Evolutionary conservation across 345 rosid species (phyloP), one percentile per base, ranked within the genome.

Genomic region (Salix koriyanagi): DNA sequence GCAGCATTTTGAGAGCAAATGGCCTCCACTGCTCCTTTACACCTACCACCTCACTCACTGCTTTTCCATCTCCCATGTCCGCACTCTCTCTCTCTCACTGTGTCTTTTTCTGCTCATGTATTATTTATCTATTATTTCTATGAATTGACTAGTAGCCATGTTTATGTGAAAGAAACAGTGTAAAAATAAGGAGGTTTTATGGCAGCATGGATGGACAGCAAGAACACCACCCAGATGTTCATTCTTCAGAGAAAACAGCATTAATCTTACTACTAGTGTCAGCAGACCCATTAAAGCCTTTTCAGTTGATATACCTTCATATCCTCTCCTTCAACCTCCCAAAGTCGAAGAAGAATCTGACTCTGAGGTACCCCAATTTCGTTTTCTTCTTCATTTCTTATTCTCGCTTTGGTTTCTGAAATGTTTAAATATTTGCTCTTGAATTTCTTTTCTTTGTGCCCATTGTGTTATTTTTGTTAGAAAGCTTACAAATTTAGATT

Each of bases 321-420:
- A 90, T 75, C 97, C 98, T 66, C 88, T 94, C 74, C 85, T 91
- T 79, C 88, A 83, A 34, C 76, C 95, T 79, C 86, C 88, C 44
- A 75, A 80, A 74, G 58, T 78, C 3, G 88, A 87, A 14, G 90
- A 90, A 18, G 88, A 90, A 67, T 79, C 89, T 46, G 65, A 85
- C 1, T 81, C 92, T 26, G 87, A 86, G 79, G 90, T 85, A 79
- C 81, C 10, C 2, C 15, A 21, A 2, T 30, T 39, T 14, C 4
- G 2, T 8, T 13, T 12, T 61, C 37, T 16, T 62, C 25, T 7
- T 23, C 19, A 9, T 71, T n/a, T 75, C 16, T 9, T 9, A 6
- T 34, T 58, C 16, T 12, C 19, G 12, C 8, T 28, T 70, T 48
- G 23, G 62, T 28, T 70, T 7, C 64, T 56, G 66, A 72, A 42